phyloP scores from a whole-genome alignment of 1,139 yeast species.

The Arxiozyma heterogenica region DNA sequence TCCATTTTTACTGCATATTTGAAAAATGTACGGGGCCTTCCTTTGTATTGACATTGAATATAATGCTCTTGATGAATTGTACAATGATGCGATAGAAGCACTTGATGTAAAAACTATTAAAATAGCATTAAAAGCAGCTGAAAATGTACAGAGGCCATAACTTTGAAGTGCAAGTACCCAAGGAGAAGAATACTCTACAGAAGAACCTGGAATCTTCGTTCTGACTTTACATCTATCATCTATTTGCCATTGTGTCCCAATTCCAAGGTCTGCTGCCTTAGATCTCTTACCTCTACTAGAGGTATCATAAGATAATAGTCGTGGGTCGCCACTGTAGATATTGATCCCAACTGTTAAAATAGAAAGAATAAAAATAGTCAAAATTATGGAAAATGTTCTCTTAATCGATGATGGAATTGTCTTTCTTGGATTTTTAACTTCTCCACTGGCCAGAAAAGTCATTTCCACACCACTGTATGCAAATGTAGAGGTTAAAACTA shows the following conservation, averaged over 20 bases:
- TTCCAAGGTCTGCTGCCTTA: slow-evolving; percentile 9
- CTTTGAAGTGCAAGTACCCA: slow-evolving; percentile 70
- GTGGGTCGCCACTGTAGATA: slow-evolving; percentile 66
- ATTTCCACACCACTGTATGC: slow-evolving; percentile 76
- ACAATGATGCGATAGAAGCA: slow-evolving; percentile 34
- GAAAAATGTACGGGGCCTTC: slow-evolving; percentile 55
- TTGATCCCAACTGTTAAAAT: slow-evolving; percentile 62
- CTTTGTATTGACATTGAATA: slow-evolving; percentile 50
- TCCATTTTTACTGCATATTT: slow-evolving; percentile 54
- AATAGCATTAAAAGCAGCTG: slow-evolving; percentile 58
- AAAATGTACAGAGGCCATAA: slow-evolving; percentile 58
- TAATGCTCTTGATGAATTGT: slow-evolving; percentile 35
- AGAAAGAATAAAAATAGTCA: slow-evolving; percentile 56
- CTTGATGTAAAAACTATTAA: slow-evolving; percentile 67
- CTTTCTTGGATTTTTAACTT: slow-evolving; percentile 69
- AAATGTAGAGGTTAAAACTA: slow-evolving; percentile 55
- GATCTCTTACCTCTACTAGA: slow-evolving; percentile 10
- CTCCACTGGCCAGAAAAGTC: slow-evolving; percentile 81
- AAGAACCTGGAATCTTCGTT: slow-evolving; percentile 11
- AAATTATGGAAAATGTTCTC: slow-evolving; percentile 60
- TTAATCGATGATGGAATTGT: slow-evolving; percentile 71
- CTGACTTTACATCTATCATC: slow-evolving; percentile 13
- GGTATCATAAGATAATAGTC: slow-evolving; percentile 35
- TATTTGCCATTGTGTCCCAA: slow-evolving; percentile 23
- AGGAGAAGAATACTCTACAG: slow-evolving; percentile 51